Evolutionary conservation across 257 asterid genomes (phyloP).

Genomic region (Penstemon eatonii): DNA sequence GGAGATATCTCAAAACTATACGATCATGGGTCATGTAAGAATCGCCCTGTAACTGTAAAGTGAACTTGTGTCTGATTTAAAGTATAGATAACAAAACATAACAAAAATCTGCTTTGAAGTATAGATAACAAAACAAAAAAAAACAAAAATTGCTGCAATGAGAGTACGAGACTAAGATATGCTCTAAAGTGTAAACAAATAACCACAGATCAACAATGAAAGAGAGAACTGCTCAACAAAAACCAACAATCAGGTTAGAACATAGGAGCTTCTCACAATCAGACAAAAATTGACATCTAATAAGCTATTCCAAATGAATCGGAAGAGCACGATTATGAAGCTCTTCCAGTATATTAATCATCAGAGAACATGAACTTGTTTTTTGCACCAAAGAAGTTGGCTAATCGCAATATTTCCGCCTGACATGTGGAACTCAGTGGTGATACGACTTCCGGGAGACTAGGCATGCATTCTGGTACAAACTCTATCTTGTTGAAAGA

Average conservation of each 20-base stretch:
- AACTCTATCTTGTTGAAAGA: conserved; percentile 59
- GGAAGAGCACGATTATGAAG: background rate
- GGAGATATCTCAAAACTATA: too few species aligned
- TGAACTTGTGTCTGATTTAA: too few species aligned
- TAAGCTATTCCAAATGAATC: conserved; percentile 8
- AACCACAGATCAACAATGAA: background rate
- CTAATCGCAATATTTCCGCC: conserved; percentile 48
- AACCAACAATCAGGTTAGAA: background rate
- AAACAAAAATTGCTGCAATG: too few species aligned
- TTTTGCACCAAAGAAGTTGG: conserved; percentile 62
- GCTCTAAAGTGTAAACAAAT: too few species aligned
- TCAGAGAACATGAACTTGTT: conserved; percentile 49
- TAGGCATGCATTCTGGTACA: conserved; percentile 76
- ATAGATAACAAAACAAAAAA: too few species aligned
- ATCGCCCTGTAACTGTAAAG: too few species aligned
- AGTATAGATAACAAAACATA: too few species aligned
- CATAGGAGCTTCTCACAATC: conserved; percentile 10
- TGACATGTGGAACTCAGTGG: conserved; percentile 65
- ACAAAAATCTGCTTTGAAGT: too few species aligned
- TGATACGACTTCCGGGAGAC: conserved; percentile 64
- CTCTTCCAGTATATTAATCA: conserved; percentile 6
- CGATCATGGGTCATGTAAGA: too few species aligned
- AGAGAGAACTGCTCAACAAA: background rate
- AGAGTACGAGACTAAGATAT: too few species aligned
- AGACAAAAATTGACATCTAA: conserved; percentile 14